Evolutionary conservation across 306 rosid genomes (phyloP), one percentile per base, ranked within the genome.

Genomic region (Abrus pulchellus): DNA sequence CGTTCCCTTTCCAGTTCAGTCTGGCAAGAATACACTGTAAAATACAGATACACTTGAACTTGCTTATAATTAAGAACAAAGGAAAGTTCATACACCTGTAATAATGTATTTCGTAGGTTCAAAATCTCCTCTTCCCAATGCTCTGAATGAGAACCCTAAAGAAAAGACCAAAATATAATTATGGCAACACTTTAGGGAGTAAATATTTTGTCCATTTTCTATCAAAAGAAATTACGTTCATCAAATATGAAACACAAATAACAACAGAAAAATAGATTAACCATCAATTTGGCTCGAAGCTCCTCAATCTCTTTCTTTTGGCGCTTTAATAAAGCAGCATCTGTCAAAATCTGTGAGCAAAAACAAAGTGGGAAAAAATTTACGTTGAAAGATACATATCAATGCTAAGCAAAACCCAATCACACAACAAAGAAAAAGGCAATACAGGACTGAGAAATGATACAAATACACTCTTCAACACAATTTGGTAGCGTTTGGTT

Each of bases 311-410:
- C 99, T 70, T 86, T 95, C 85, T 88, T 95, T 88, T 93, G 99
- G 72, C 97, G 98, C 89, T 93, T 95, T 82, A 95, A 85, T 84
- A 93, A 85, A 83, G 99, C 99, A 84, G 99, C 99, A 89, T 95
- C 99, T 48, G 99, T 95, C 85, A 95, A 88, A 85, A 95, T 91
- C 99, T 95, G 90, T n/a, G 76, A 40, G 73, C 76, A 53, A 44
- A 65, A 65, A 80, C 27, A 38, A 53, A 83, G 55, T 52, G 34
- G 34, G 38, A 65, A 43, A 79, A 48, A 75, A 78, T 56, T 56
- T 68, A 77, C 76, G 76, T 49, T 7, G 14, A 70, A 72, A 44
- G 29, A 72, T 60, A 40, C 59, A 45, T 82, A 27, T 36, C 65
- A 63, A 44, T 14, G 75, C 57, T 52, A 65, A 84, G 44, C 76